Base-by-base conservation (phyloP, 2,329 filamentous ascomycete species). In the Atkinsonella hypoxylon region DNA sequence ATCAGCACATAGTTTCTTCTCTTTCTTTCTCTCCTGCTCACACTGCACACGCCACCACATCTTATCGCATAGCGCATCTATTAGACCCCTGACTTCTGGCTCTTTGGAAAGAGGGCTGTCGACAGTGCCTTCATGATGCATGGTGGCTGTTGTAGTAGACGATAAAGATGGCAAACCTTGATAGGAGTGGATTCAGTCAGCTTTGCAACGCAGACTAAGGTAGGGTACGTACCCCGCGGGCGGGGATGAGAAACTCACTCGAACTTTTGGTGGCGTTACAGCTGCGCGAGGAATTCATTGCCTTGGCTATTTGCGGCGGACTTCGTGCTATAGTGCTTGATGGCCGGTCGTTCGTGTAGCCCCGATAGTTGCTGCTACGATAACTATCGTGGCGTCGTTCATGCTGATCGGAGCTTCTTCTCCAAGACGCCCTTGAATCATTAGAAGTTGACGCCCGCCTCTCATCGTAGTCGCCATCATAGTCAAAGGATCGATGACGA, bases 21-120 rank as follows among this genome's bases (percentile, higher is more conserved):
- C 53, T 31, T 48, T 56, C 10, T 53, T 57, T 4, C 54, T 54
- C 17, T 57, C 55, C 3, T 50, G 43, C 7, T 56, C 53, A 43
- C 55, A 51, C 17, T 57, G 52, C 36, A 54, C 54, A 15, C 49
- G 58, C 48, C 54, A 57, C 43, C 48, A 47, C 4, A 57, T 51
- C 43, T 57, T 57, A 8, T 64, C 56, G 20, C 54, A 57, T 7
- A 64, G n/a, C 2, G 58, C 34, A 12, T 61, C 57, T 15, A 56
- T 50, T 2, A 62, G 12, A 2, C 12, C 26, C 40, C 47, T 58
- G 39, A 54, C 48, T 3, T 55, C 48, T 15, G 26, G 11, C 11
- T 50, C 49, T 9, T n/a, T 18, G 18, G 32, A 20, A 15, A 30
- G 30, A 30, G 38, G 18, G 10, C 18, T n/a, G 47, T 26, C 43